phyloP scores from a whole-genome alignment of 2,329 filamentous ascomycete species.

The Tympanopsis confertula region DNA sequence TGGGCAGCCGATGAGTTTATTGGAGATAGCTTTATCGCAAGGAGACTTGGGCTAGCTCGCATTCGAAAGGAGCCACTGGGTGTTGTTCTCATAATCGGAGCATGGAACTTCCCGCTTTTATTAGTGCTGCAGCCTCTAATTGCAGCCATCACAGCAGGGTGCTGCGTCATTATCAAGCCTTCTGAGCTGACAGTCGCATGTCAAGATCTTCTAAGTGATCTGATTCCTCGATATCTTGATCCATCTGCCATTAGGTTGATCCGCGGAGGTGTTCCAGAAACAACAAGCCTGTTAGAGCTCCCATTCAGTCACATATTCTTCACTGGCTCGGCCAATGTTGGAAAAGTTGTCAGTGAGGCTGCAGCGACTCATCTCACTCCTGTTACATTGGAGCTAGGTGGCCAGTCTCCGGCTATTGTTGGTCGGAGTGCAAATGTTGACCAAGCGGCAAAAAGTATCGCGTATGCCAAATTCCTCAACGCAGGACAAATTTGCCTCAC shows the following conservation, averaged over 20 bases:
- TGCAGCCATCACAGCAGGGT: slow-evolving; percentile 29
- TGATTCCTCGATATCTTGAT: slow-evolving; percentile 29
- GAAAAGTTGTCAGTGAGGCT: slow-evolving; percentile 20
- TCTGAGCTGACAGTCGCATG: slow-evolving; percentile 22
- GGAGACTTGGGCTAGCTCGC: slow-evolving; percentile 7
- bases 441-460: slow-evolving; percentile 27
- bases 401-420: slow-evolving; percentile 30
- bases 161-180: slow-evolving; percentile 28
- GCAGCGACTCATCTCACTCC: slow-evolving; percentile 32
- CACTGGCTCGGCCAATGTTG: slow-evolving; percentile 26
- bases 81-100: slow-evolving; percentile 27
- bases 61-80: slow-evolving; percentile 30
- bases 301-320: slow-evolving; percentile 32
- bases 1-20: slow-evolving; percentile 24
- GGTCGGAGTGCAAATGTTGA: slow-evolving; percentile 25
- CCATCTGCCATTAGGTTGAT: slow-evolving; percentile 18
- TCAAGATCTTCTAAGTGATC: slow-evolving; percentile 22
- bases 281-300: slow-evolving; percentile 18
- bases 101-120: slow-evolving; percentile 32
- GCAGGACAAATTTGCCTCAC: slow-evolving; percentile 27
- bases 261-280: slow-evolving; percentile 23
- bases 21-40: slow-evolving; percentile 2
- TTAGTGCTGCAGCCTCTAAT: slow-evolving; percentile 24
- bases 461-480: slow-evolving; percentile 26
- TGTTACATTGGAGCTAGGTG: slow-evolving; percentile 29